Conservation (phyloP, 345 rosid genomes). For the Atalantia buxifolia region DNA sequence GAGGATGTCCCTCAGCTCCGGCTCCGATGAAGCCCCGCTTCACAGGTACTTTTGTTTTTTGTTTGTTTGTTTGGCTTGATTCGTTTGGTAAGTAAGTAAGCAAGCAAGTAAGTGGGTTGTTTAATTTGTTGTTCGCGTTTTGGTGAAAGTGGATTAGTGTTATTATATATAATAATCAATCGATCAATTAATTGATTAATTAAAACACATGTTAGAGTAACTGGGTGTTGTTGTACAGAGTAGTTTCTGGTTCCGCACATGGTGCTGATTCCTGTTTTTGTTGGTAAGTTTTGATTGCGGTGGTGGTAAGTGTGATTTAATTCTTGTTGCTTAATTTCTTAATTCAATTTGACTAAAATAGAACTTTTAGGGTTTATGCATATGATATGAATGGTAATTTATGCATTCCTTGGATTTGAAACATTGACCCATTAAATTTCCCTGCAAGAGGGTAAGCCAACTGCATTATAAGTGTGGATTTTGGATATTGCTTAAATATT, state of each 20-base stretch:
- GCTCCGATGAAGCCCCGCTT: constrained; percentile 71
- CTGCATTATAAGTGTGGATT: not conserved
- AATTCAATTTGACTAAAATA: not conserved
- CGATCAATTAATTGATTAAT: too few relatives aligned
- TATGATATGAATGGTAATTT: not conserved
- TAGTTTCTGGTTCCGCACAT: constrained; percentile 13
- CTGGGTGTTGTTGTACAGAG: constrained; percentile 18
- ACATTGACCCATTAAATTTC: not conserved
- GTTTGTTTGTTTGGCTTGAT: not conserved
- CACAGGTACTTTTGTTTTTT: constrained; percentile 51
- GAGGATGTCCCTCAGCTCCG: constrained; percentile 61
- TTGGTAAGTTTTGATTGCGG: constrained; percentile 13
- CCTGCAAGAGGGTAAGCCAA: too few relatives aligned
- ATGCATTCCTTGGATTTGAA: not conserved
- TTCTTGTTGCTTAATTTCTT: not conserved
- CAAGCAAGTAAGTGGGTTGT: not conserved
- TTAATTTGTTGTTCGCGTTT: not conserved
- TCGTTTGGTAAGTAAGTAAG: not conserved
- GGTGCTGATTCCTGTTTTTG: constrained; percentile 14
- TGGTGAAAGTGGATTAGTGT: constrained; percentile 6
- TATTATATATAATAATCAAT: not conserved
- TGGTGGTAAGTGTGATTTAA: constrained; percentile 6
- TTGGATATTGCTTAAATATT: not conserved
- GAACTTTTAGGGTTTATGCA: not conserved
- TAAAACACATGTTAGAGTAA: constrained; percentile 16